Conservation (phyloP, 192 early-diverging fungal species). For the Mortierella antarctica region DNA sequence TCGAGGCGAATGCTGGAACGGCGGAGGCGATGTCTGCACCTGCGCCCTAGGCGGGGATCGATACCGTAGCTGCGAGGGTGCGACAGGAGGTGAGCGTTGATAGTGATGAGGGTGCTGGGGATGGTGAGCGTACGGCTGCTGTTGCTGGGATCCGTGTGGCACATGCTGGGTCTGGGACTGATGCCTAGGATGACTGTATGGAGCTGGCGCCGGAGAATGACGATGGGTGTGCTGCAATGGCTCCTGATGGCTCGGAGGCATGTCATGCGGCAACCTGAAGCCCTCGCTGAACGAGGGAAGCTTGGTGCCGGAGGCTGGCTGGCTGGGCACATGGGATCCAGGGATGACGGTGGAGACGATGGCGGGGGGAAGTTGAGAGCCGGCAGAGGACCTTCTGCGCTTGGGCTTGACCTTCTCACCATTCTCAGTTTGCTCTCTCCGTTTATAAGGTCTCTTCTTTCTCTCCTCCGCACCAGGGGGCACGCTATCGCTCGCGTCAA, state of each 20-base stretch:
- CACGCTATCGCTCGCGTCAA: constrained; percentile 1
- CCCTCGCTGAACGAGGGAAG: constrained; percentile 48
- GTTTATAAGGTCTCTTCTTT: constrained; percentile 40
- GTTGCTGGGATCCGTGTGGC: background rate
- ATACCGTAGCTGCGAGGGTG: too few species aligned
- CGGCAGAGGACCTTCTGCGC: constrained; percentile 35
- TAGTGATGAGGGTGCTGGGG: constrained; percentile 1
- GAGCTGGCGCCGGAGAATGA: background rate
- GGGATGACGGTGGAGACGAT: background rate
- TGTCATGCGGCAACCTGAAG: constrained; percentile 27
- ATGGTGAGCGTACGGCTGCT: constrained; percentile 8
- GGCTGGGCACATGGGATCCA: background rate
- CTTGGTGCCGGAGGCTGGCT: background rate
- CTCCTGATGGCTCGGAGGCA: constrained; percentile 2
- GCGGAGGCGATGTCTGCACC: too few species aligned
- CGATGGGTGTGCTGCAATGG: background rate
- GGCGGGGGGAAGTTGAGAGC: constrained; percentile 2
- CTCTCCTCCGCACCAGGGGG: constrained; percentile 19
- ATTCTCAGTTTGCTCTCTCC: constrained; percentile 11
- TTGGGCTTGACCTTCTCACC: constrained; percentile 21
- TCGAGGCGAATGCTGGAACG: too few species aligned
- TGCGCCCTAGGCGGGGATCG: too few species aligned
- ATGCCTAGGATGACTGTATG: background rate
- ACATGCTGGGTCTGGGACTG: constrained; percentile 1
- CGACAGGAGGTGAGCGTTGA: background rate